These are phyloP conservation scores for Chamaecyparis obtusa DNA, from an alignment of 75 land plant genomes.

Conservation along the genomic window DNA sequence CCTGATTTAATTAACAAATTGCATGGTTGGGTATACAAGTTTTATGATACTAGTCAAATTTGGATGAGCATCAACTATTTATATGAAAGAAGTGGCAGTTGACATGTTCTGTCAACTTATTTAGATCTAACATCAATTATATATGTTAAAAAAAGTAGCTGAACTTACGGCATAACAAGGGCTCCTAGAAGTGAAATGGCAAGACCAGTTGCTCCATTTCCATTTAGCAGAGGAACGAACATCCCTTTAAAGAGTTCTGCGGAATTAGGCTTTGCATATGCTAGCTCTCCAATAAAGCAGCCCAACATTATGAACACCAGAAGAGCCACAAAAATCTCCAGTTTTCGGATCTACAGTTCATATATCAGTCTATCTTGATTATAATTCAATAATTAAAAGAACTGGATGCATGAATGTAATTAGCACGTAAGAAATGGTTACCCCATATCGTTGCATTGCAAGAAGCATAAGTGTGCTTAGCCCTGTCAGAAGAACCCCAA, in stretches of 20 bases:
- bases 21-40: conserved; percentile 54
- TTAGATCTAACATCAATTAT: not conserved
- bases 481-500: conserved; percentile 80
- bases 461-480: conserved; percentile 73
- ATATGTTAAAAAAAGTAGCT: not conserved
- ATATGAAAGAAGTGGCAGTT: too few species aligned
- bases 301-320: conserved; percentile 60
- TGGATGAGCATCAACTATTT: too few species aligned
- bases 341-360: conserved; percentile 39
- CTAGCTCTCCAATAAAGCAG: conserved; percentile 64
- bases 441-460: conserved; percentile 76
- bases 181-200: conserved; percentile 80
- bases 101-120: not conserved
- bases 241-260: conserved; percentile 56
- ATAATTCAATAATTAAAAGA: not conserved
- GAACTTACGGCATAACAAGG: conserved; percentile 71
- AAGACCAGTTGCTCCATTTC: conserved; percentile 57
- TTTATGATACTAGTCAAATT: conserved; percentile 43
- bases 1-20: too few species aligned
- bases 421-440: conserved; percentile 12
- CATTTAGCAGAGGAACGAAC: conserved; percentile 54
- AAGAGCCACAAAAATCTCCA: conserved; percentile 60
- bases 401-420: not conserved
- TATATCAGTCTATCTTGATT: not conserved
- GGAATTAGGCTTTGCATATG: conserved; percentile 57